A percentile compares a stretch with the other conserved stretches of the same genome.
Evolutionary conservation across 345 rosid species (phyloP).

Genomic region (Alliaria petiolata): DNA sequence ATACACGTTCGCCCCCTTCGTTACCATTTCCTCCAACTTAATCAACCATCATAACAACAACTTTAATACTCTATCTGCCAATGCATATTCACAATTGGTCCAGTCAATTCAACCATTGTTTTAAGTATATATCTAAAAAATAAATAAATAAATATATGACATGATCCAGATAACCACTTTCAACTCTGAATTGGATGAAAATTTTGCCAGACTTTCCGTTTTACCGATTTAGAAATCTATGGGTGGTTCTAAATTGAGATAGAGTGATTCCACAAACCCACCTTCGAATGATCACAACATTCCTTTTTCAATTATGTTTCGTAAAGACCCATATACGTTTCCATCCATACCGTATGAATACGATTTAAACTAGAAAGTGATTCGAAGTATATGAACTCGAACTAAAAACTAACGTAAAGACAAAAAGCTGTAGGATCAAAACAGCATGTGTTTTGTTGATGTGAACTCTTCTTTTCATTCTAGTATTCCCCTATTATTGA

Average conservation of each 20-base stretch:
- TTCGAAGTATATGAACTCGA: neutral
- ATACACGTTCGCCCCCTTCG: conserved; percentile 7
- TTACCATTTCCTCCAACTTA: neutral
- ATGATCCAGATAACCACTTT: neutral
- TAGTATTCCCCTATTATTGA: no score
- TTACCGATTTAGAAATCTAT: neutral
- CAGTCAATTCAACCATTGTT: no score
- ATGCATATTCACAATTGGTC: neutral
- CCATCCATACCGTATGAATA: neutral
- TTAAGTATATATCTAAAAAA: no score
- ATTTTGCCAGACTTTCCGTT: neutral
- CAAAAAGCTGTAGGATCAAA: neutral
- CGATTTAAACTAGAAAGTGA: neutral
- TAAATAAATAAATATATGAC: no score
- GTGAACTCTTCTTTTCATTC: no score
- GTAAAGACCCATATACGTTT: neutral
- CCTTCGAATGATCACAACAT: neutral
- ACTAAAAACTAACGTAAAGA: neutral
- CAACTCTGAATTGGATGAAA: neutral
- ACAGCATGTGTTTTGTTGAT: no score
- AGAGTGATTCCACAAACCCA: neutral
- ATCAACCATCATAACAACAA: neutral
- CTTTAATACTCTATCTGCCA: neutral
- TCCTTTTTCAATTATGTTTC: neutral
- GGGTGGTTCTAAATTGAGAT: neutral